These are phyloP conservation scores for Olyra latifolia DNA, from an alignment of 176 grass and related monocot species.

Conservation along the genomic window DNA sequence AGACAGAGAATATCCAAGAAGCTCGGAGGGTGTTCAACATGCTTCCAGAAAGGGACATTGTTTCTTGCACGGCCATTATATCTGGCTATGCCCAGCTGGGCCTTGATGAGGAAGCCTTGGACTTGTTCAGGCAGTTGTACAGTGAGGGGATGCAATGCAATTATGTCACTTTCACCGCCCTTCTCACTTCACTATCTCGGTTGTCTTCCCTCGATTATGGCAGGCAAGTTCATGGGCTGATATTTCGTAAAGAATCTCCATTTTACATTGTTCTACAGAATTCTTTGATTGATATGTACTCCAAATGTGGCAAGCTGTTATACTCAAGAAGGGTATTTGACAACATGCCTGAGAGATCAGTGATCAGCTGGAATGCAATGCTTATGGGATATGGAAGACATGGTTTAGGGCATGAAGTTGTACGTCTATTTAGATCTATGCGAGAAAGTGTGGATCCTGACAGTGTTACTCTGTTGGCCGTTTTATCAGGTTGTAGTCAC, in stretches of 20 bases:
- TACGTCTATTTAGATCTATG: slow-evolving; percentile 61
- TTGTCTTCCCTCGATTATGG: slow-evolving; percentile 70
- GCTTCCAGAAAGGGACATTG: slow-evolving; percentile 67
- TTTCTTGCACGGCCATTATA: slow-evolving; percentile 72
- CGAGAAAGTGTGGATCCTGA: slow-evolving; percentile 52
- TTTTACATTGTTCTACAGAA: slow-evolving; percentile 65
- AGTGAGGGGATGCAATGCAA: slow-evolving; percentile 74
- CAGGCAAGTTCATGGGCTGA: slow-evolving; percentile 63
- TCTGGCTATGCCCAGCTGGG: slow-evolving; percentile 59
- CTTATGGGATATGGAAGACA: slow-evolving; percentile 72
- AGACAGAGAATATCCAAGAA: slow-evolving; percentile 56
- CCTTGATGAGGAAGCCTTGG: slow-evolving; percentile 72
- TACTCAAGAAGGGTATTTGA: slow-evolving; percentile 67
- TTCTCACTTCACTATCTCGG: slow-evolving; percentile 68
- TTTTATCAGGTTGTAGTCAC: slow-evolving; percentile 70
- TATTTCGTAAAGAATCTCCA: slow-evolving; percentile 56
- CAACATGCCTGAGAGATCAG: slow-evolving; percentile 61
- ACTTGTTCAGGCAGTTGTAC: slow-evolving; percentile 58
- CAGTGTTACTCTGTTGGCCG: slow-evolving; percentile 59
- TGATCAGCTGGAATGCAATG: slow-evolving; percentile 73
- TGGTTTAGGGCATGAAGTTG: slow-evolving; percentile 59
- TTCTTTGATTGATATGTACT: slow-evolving; percentile 86
- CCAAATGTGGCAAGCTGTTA: slow-evolving; percentile 66
- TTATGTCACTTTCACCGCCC: slow-evolving; percentile 61
- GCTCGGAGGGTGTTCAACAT: slow-evolving; percentile 59